Evolutionary conservation across 179 eudicot species (phyloP).

Genomic region (Carnegiea gigantea): DNA sequence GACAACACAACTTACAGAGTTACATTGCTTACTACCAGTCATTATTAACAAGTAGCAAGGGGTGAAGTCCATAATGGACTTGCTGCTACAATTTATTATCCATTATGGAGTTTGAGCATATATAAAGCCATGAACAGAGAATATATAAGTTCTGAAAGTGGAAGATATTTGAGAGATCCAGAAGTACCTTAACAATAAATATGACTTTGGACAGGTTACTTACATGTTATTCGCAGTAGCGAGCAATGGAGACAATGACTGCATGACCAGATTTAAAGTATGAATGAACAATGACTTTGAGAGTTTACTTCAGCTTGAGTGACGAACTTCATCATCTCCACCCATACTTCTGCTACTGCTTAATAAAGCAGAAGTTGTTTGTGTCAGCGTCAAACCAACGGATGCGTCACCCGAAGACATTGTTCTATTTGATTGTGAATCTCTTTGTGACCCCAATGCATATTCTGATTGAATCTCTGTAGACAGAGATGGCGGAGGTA

Average conservation of each 20-base stretch:
- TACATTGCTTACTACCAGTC: conserved; percentile 9
- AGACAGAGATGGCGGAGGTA: conserved; percentile 48
- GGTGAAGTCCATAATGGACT: conserved; percentile 9
- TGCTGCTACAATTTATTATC: conserved; percentile 27
- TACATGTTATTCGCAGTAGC: conserved; percentile 24
- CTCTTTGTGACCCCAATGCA: conserved; percentile 37
- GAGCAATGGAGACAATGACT: conserved; percentile 2
- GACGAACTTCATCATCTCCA: conserved; percentile 41
- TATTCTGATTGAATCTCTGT: conserved; percentile 45
- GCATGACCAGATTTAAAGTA: conserved; percentile 10
- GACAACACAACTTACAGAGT: conserved; percentile 9
- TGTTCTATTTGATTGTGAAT: conserved; percentile 31
- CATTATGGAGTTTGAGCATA: conserved; percentile 20
- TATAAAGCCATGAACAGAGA: conserved; percentile 24
- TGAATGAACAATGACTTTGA: conserved; percentile 18
- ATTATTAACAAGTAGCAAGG: conserved; percentile 22
- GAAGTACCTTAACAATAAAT: conserved; percentile 26
- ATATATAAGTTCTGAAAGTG: conserved; percentile 20
- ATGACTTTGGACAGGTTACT: conserved; percentile 27
- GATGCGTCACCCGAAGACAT: conserved; percentile 39
- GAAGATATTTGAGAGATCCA: conserved; percentile 13
- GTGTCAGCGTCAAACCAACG: conserved; percentile 42
- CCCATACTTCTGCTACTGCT: conserved; percentile 36
- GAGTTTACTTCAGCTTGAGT: conserved; percentile 29
- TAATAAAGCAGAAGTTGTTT: conserved; percentile 32